Percentiles rank a stretch among this genome's conserved stretches.
phyloP scores from a whole-genome alignment of 1,284 basidiomycete genomes.

The Tylopilus sp. region DNA sequence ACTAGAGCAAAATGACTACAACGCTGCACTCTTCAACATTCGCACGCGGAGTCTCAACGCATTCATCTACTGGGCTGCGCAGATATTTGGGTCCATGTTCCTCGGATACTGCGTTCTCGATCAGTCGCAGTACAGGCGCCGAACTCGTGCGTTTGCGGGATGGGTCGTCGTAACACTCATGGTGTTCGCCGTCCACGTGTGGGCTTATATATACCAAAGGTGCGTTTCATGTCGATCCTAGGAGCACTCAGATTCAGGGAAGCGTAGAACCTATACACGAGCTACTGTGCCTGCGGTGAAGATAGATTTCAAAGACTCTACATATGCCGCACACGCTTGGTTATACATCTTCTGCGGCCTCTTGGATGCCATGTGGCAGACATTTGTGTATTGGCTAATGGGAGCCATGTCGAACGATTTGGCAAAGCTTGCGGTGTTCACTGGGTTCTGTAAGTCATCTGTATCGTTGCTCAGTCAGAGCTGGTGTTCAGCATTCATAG shows the following conservation, averaged over 20 bases:
- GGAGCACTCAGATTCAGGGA: slow-evolving; percentile 3
- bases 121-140: slow-evolving; percentile 37
- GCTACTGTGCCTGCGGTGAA: slow-evolving; percentile 32
- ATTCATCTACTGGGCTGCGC: slow-evolving; percentile 39
- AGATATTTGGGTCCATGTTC: slow-evolving; percentile 38
- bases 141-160: slow-evolving; percentile 48
- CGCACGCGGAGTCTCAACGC: slow-evolving; percentile 39
- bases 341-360: slow-evolving; percentile 45
- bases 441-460: slow-evolving; percentile 29
- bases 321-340: slow-evolving; percentile 40
- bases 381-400: slow-evolving; percentile 52
- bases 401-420: slow-evolving; percentile 36
- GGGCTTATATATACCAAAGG: slow-evolving; percentile 54
- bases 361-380: slow-evolving; percentile 59
- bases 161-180: slow-evolving; percentile 46
- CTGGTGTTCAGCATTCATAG: slow-evolving; percentile 9
- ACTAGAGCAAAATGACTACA: slow-evolving; percentile 50
- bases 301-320: slow-evolving; percentile 44
- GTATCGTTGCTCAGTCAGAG: not conserved
- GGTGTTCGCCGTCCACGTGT: slow-evolving; percentile 50
- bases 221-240: slow-evolving; percentile 16
- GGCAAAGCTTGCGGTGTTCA: slow-evolving; percentile 31
- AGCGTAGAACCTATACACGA: slow-evolving; percentile 48
- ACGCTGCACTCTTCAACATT: slow-evolving; percentile 50
- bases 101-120: slow-evolving; percentile 36